Evolutionary conservation across 2,329 filamentous ascomycete species (phyloP).

Genomic region (Xylaria polymorpha): DNA sequence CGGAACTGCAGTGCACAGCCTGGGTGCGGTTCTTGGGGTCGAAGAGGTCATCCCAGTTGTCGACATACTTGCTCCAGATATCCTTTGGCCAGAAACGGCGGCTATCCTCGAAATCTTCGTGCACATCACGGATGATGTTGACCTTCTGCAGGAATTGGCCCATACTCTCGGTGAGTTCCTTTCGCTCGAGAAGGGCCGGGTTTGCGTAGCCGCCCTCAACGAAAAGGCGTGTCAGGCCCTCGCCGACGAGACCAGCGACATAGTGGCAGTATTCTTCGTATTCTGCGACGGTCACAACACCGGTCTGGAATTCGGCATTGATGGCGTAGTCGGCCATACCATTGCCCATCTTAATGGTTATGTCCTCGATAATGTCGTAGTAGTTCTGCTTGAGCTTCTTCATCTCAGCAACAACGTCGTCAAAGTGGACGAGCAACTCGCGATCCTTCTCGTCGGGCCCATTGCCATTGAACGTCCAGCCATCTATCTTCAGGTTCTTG

Average conservation of each 20-base stretch:
- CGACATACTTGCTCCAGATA: slow-evolving; percentile 96
- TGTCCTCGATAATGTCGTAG: slow-evolving; percentile 88
- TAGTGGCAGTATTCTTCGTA: slow-evolving; percentile 99
- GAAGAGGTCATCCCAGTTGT: slow-evolving; percentile 90
- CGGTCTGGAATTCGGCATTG: slow-evolving; percentile 82
- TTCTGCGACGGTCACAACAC: slow-evolving; percentile 84
- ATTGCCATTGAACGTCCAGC: slow-evolving; percentile 90
- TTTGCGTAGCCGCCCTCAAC: slow-evolving; percentile 89
- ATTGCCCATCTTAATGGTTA: slow-evolving; percentile 94
- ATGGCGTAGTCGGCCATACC: slow-evolving; percentile 97
- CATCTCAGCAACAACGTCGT: slow-evolving; percentile 86
- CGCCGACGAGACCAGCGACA: slow-evolving; percentile 97
- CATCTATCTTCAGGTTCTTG: slow-evolving; percentile 80
- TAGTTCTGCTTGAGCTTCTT: slow-evolving; percentile 89
- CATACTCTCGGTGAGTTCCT: slow-evolving; percentile 92
- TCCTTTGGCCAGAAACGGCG: slow-evolving; percentile 95
- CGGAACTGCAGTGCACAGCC: slow-evolving; percentile 86
- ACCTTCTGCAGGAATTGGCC: slow-evolving; percentile 97
- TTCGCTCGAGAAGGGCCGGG: slow-evolving; percentile 80
- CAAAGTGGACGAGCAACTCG: slow-evolving; percentile 91
- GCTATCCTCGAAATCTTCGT: slow-evolving; percentile 88
- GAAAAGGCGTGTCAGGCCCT: slow-evolving; percentile 90
- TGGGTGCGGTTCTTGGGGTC: slow-evolving; percentile 79
- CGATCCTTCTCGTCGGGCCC: slow-evolving; percentile 94
- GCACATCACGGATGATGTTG: slow-evolving; percentile 96